A percentile compares a stretch with the other conserved stretches of the same genome.
These are phyloP conservation scores for Bipolaris bicolor DNA, from an alignment of 2,329 filamentous ascomycete genomes.

Conservation along the genomic window DNA sequence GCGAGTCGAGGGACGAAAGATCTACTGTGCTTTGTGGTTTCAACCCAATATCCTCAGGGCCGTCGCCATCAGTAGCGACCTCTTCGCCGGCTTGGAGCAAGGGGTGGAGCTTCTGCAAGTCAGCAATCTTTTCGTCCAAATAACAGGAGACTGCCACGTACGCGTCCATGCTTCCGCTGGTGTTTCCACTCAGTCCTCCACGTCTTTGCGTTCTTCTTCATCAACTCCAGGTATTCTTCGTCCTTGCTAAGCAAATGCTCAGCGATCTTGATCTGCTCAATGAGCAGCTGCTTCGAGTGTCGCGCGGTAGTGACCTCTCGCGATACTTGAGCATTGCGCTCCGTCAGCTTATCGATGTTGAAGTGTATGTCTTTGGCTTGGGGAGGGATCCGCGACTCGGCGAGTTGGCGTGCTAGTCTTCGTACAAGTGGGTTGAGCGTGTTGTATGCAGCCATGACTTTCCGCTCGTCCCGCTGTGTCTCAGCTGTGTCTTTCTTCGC, in stretches of 20 bases:
- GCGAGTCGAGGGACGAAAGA: slow-evolving; percentile 32
- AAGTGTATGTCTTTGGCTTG: slow-evolving; percentile 60
- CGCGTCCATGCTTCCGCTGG: slow-evolving; percentile 39
- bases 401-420: slow-evolving; percentile 64
- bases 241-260: slow-evolving; percentile 49
- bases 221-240: slow-evolving; percentile 33
- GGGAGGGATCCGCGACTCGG: slow-evolving; percentile 70
- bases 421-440: slow-evolving; percentile 63
- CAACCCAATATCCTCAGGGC: slow-evolving; percentile 42
- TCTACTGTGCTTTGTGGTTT: slow-evolving; percentile 26
- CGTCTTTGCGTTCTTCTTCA: slow-evolving; percentile 38
- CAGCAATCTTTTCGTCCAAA: slow-evolving; percentile 18
- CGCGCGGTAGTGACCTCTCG: slow-evolving; percentile 65
- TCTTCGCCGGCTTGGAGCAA: slow-evolving; percentile 33
- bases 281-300: slow-evolving; percentile 67
- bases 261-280: slow-evolving; percentile 63
- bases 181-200: slow-evolving; percentile 42
- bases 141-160: slow-evolving; percentile 20
- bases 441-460: slow-evolving; percentile 60
- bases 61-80: slow-evolving; percentile 27
- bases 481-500: slow-evolving; percentile 68
- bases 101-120: slow-evolving; percentile 43
- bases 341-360: slow-evolving; percentile 68
- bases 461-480: slow-evolving; percentile 56
- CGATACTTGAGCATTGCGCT: slow-evolving; percentile 57